These are phyloP conservation scores for Pneumocystis murina DNA, from an alignment of 1,139 yeast species.

Conservation along the genomic window DNA sequence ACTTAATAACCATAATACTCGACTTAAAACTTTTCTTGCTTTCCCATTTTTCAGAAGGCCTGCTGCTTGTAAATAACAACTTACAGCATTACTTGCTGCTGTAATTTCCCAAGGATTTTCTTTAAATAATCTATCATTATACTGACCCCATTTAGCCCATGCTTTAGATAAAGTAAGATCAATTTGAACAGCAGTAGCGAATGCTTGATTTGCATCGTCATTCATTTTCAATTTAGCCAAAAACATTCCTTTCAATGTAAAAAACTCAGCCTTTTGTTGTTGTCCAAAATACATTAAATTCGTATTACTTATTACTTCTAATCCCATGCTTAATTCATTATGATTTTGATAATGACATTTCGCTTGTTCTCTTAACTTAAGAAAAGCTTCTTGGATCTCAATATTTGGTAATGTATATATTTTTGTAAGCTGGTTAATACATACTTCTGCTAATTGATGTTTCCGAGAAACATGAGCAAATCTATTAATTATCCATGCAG, in stretches of 20 bases:
- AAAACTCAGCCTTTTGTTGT: conserved; percentile 94
- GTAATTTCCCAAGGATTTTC: conserved; percentile 72
- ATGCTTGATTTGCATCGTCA: conserved; percentile 94
- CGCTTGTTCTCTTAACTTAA: conserved; percentile 91
- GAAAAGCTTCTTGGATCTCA: conserved; percentile 94
- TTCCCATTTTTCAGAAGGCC: conserved; percentile 88
- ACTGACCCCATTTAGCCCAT: conserved; percentile 99
- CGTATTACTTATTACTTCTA: conserved; percentile 93
- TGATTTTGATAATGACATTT: conserved; percentile 89
- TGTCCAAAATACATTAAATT: conserved; percentile 91
- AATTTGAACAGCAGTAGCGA: conserved; percentile 92
- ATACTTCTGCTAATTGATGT: conserved; percentile 93
- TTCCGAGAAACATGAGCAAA: conserved; percentile 97
- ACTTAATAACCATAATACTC: conserved; percentile 86
- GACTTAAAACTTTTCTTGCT: conserved; percentile 71
- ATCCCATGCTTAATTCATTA: conserved; percentile 78
- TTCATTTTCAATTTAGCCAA: conserved; percentile 75
- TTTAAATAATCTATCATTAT: conserved; percentile 76
- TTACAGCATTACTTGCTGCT: conserved; percentile 83
- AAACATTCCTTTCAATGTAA: conserved; percentile 95
- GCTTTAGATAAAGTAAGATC: conserved; percentile 91
- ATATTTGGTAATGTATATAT: conserved; percentile 93
- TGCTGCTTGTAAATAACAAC: conserved; percentile 94
- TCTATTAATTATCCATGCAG: conserved; percentile 96
- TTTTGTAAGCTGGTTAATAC: conserved; percentile 80